phyloP scores from a whole-genome alignment of 176 grass and related monocot species.

The maize (Zea mays) region Zm-B73-REFERENCE-NAM-5.0 NC_050099.1:234903501-234904000 shows the following conservation, averaged over 20 bases:
- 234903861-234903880: constrained; percentile 50
- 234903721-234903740: constrained; percentile 41
- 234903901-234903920: constrained; percentile 55
- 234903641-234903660: neutral
- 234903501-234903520: constrained; percentile 39
- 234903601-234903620: neutral
- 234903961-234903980: constrained; percentile 43
- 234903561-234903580: constrained; percentile 39
- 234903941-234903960: constrained; percentile 54
- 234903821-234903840: constrained; percentile 61
- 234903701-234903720: constrained; percentile 46
- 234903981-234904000: neutral
- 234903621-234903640: constrained; percentile 35
- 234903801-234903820: constrained; percentile 49
- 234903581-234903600: neutral
- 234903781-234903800: constrained; percentile 23
- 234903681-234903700: constrained; percentile 20
- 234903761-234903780: constrained; percentile 47
- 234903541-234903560: constrained; percentile 43
- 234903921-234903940: constrained; percentile 46
- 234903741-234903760: constrained; percentile 44
- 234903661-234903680: neutral
- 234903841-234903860: constrained; percentile 55
- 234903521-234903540: constrained; percentile 44
- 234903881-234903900: neutral